Evolutionary conservation across 352 stramenopile species (phyloP), one percentile per base, ranked within the genome.

Genomic region (Phytopythium montanum): DNA sequence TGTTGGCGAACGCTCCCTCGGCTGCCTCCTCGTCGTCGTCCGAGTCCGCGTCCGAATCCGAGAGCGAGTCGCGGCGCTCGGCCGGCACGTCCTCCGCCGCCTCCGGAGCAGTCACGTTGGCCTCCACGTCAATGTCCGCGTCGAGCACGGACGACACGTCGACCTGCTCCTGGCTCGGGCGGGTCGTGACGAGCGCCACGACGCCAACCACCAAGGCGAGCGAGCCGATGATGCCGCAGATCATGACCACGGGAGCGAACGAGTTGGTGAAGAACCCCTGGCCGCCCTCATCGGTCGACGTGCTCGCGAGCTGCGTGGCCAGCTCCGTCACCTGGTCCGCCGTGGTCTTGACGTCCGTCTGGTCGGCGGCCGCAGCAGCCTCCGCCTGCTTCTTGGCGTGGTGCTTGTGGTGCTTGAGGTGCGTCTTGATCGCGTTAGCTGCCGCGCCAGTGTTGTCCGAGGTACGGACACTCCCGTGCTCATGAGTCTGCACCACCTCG

Each of bases 121-220:
- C 81, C 66, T 88, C 76, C 34, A 87, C 66, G 65, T 92, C 81
- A 19, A 78, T 56, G 25, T 90, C 82, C 21, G 72, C 69, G 9
- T 66, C 66, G 4, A 87, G 59, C 28, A 85, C 70, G 58, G 76
- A 87, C 44, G 79, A 61, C 25, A 68, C 8, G 21, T 76, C 64
- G 6, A 66, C 54, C 8, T 54, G 53, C 3, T 58, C 60, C 31
- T 73, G 56, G 56, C 56, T 56, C n/a, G 70, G 65, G 4, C 65
- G 45, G 52, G 74, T 68, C 34, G 60, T 64, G 13, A 80, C 75
- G 28, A 92, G 54, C 10, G 71, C 82, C 49, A 71, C 76, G 23
- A 92, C 75, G 34, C 80, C 82, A 38, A 92, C 62, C 23, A 90
- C 79, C 5, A 79, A 75, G 8, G 79, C 82, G n/a, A 92, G 51